Conservation (phyloP, 257 asterid species). For the Gentiana straminea region DNA sequence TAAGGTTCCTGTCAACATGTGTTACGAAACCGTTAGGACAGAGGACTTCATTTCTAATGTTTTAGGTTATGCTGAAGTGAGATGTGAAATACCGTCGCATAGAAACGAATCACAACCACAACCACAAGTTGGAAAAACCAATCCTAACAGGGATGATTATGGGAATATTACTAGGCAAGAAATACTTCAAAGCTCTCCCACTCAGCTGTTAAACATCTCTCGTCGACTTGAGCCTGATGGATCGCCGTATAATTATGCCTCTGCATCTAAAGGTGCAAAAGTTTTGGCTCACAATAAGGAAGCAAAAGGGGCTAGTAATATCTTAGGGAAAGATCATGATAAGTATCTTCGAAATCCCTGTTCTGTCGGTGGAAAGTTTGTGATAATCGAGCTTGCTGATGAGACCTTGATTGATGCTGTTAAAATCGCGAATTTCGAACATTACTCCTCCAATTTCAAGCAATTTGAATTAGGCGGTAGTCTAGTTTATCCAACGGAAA, state of each 20-base stretch:
- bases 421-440: conserved; percentile 89
- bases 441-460: conserved; percentile 75
- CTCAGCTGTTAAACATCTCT: conserved; percentile 51
- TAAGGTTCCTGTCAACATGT: conserved; percentile 20
- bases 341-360: conserved; percentile 88
- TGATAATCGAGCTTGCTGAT: conserved; percentile 73
- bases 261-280: conserved; percentile 88
- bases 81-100: conserved; percentile 33
- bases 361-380: conserved; percentile 57
- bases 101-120: conserved; percentile 14
- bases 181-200: conserved; percentile 31
- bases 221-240: conserved; percentile 92
- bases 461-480: conserved; percentile 79
- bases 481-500: conserved; percentile 62
- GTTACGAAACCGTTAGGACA: conserved; percentile 26
- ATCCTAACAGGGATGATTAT: conserved; percentile 72
- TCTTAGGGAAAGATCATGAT: conserved; percentile 81
- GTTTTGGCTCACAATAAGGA: conserved; percentile 81
- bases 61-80: conserved; percentile 31
- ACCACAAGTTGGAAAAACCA: conserved; percentile 33
- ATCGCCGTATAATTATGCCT: conserved; percentile 78
- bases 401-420: conserved; percentile 84
- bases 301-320: conserved; percentile 75
- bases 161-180: conserved; percentile 47
- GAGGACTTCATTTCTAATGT: conserved; percentile 39